Evolutionary conservation across 208 protist genomes (phyloP), one percentile per base, ranked within the genome.

Genomic region (Trypanosoma cruzi): DNA sequence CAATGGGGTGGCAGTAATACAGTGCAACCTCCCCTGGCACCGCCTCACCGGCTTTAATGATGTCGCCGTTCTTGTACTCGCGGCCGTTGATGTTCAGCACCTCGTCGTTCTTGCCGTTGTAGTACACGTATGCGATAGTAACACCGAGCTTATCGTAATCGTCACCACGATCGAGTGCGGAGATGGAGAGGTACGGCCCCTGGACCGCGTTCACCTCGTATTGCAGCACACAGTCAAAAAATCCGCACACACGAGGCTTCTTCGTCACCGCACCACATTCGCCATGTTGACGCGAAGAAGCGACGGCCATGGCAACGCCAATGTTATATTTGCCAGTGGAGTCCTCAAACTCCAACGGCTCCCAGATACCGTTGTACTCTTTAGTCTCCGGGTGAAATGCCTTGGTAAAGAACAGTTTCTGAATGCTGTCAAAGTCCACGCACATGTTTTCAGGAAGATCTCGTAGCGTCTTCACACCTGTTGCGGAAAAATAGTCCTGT

Each of bases 161-260:
- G 46, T 97, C 93, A 11, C 89, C 93, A 59, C 93, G 88, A 75
- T 97, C 93, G 18, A 97, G 63, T 14, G 93, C 93, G 40, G 89
- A 96, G 75, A 97, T 97, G 73, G 89, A 89, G n/a, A 96, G 80
- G 71, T 95, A 96, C 26, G 93, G 93, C 24, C 93, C 93, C 70
- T 97, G 93, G 16, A 86, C 79, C 26, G 77, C 76, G 76, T 93
- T 97, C 54, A 97, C 90, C 73, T 96, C 93, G 74, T 89, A 74
- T 49, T 97, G 93, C 36, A 95, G 75, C n/a, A 97, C 93, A 69
- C 93, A 97, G 61, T 97, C 93, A 71, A 97, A 97, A 60, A 95
- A 89, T 28, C 93, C 93, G 66, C 88, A 94, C 14, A 96, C 80
- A 32, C 93, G 89, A 2, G 93, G 93, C 71, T 96, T 95, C 75